These are phyloP conservation scores for Lactarius sp. DNA, from an alignment of 768 basidiomycete species.

Conservation along the genomic window DNA sequence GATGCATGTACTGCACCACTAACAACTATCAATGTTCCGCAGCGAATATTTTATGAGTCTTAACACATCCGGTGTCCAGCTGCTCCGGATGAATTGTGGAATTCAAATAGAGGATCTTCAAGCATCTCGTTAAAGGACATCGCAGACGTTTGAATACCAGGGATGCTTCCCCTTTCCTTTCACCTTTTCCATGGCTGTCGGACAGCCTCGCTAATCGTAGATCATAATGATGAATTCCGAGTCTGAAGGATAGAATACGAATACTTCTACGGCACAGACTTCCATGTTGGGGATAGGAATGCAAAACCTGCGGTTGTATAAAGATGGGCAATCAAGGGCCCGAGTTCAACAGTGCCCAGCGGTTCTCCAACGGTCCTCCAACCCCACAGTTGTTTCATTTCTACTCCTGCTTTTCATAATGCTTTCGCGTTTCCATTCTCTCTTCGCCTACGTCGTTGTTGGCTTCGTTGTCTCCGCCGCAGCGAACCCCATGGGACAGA, in stretches of 20 bases:
- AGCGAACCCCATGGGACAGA: conserved; percentile 9
- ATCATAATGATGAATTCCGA: neutral
- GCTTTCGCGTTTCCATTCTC: conserved; percentile 19
- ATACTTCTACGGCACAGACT: neutral
- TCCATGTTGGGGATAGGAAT: conserved; percentile 5
- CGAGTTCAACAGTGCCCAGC: conserved; percentile 16
- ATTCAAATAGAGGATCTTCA: too few species aligned
- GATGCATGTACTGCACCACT: too few species aligned
- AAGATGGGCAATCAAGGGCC: neutral
- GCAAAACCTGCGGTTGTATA: conserved; percentile 4
- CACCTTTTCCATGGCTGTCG: too few species aligned
- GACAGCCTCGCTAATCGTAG: too few species aligned
- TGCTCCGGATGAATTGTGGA: too few species aligned
- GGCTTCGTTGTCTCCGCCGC: conserved; percentile 16
- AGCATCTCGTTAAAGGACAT: too few species aligned
- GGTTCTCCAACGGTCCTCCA: conserved; percentile 18
- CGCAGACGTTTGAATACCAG: too few species aligned
- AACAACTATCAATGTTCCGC: too few species aligned
- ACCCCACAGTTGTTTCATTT: conserved; percentile 1
- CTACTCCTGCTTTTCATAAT: conserved; percentile 18
- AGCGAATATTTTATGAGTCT: too few species aligned
- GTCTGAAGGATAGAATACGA: neutral
- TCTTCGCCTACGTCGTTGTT: conserved; percentile 15
- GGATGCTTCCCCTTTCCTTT: too few species aligned
- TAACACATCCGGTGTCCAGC: too few species aligned